Evolutionary conservation across 225 moss, liverwort and hornwort species (phyloP).

Genomic region (Marchantia polymorpha): DNA sequence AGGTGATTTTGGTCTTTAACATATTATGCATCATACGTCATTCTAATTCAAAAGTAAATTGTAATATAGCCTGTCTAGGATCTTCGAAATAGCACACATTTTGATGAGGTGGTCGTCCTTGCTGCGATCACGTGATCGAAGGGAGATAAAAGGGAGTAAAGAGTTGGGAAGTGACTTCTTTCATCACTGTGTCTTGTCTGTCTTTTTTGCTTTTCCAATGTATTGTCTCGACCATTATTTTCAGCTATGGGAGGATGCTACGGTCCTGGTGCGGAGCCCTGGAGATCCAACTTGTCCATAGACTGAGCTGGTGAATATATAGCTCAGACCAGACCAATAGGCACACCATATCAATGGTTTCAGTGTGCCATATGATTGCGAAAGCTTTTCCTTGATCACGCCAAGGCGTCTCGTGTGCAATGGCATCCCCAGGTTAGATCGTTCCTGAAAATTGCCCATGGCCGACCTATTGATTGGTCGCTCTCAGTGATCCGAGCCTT

Average conservation of each 20-base stretch:
- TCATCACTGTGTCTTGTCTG: not conserved
- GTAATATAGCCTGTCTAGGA: constrained; percentile 3
- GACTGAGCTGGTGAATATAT: not conserved
- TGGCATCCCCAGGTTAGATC: not conserved
- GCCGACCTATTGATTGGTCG: not conserved
- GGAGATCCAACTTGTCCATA: not conserved
- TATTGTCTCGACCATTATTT: not conserved
- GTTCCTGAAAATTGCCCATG: not conserved
- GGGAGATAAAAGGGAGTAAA: constrained; percentile 6
- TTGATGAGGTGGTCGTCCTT: not conserved
- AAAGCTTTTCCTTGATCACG: not conserved
- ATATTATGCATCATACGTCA: not conserved
- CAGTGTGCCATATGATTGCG: not conserved
- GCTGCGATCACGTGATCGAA: not conserved
- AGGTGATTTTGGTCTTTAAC: constrained; percentile 2
- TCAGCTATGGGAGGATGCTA: not conserved
- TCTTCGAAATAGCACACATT: not conserved
- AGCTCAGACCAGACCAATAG: no score
- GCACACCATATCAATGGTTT: not conserved
- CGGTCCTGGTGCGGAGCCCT: not conserved
- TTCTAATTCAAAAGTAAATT: not conserved
- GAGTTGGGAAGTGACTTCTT: not conserved
- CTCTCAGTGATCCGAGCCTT: not conserved
- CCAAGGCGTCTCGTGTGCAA: not conserved
- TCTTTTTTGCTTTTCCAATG: no score